A percentile compares a stretch with the other conserved stretches of the same genome.
phyloP scores from a whole-genome alignment of 108 stramenopile species.

The Cylindrotheca closterium region DNA sequence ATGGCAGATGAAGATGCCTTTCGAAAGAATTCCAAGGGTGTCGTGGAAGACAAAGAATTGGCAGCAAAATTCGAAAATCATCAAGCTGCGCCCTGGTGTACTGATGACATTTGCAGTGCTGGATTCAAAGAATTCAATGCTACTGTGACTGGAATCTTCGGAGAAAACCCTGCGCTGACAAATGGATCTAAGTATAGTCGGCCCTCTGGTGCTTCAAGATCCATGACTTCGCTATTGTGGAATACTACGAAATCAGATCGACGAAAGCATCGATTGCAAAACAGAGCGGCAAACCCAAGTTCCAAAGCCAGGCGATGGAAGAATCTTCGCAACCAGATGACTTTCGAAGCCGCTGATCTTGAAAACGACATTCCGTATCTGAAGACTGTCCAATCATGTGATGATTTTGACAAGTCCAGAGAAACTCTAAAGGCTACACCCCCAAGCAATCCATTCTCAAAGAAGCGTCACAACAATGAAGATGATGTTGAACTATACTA shows the following conservation, averaged over 20 bases:
- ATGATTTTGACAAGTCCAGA: conserved; percentile 23
- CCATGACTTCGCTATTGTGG: conserved; percentile 26
- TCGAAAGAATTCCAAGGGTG: conserved; percentile 9
- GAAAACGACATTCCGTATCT: conserved; percentile 19
- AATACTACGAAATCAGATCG: conserved; percentile 11
- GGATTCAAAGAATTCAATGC: conserved; percentile 45
- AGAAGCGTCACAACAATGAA: conserved; percentile 9
- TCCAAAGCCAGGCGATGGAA: conserved; percentile 25
- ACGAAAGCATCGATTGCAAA: conserved; percentile 12
- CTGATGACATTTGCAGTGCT: conserved; percentile 45
- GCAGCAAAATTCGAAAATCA: conserved; percentile 16
- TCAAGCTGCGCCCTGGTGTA: conserved; percentile 33
- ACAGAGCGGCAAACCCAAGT: conserved; percentile 27
- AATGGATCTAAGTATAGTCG: background rate
- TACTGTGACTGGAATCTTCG: conserved; percentile 43
- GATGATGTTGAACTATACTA: conserved; percentile 41
- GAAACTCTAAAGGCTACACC: background rate
- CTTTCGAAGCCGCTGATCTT: conserved; percentile 27
- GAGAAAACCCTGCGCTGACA: conserved; percentile 16
- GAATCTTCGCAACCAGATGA: conserved; percentile 45
- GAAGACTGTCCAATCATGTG: conserved; percentile 35
- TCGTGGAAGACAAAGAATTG: conserved; percentile 35
- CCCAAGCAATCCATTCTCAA: conserved; percentile 17
- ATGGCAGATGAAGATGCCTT: conserved; percentile 2
- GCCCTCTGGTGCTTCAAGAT: conserved; percentile 14